Conservation (phyloP, 495 filamentous ascomycete species). For the Penicillium lagena region DNA sequence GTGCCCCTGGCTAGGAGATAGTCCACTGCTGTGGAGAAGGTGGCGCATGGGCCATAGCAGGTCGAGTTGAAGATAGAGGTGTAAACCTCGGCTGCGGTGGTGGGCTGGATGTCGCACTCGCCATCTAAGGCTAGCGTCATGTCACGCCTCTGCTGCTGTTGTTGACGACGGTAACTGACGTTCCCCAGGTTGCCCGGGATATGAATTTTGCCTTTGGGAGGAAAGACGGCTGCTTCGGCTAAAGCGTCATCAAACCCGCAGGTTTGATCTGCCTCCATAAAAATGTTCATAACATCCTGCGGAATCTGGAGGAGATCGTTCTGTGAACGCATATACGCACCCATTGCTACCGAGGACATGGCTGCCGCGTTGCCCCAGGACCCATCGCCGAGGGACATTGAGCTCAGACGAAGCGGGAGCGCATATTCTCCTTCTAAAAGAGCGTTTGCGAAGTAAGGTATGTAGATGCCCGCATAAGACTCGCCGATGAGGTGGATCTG, state of each 20-base stretch:
- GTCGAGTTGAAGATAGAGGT: conserved; percentile 27
- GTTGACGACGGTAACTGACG: conserved; percentile 20
- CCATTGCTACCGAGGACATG: conserved; percentile 20
- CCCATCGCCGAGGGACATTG: conserved; percentile 29
- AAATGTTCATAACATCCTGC: conserved; percentile 19
- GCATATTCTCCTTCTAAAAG: conserved; percentile 22
- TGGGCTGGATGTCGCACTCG: conserved; percentile 18
- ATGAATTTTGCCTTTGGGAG: conserved; percentile 22
- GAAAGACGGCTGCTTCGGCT: conserved; percentile 20
- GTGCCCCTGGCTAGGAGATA: conserved; percentile 12
- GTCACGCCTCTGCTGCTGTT: conserved; percentile 2
- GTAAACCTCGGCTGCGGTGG: conserved; percentile 15
- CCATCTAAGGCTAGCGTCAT: conserved; percentile 5
- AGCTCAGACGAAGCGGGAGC: conserved; percentile 24
- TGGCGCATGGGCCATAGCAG: conserved; percentile 34
- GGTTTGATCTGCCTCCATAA: conserved; percentile 18
- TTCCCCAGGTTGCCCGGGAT: conserved; percentile 33
- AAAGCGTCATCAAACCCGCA: conserved; percentile 31
- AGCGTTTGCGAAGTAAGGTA: conserved; percentile 33
- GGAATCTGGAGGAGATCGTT: conserved; percentile 14
- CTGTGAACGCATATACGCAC: conserved; percentile 21
- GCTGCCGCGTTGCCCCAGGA: conserved; percentile 30
- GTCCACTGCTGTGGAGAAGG: conserved; percentile 28
- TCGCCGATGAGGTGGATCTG: conserved; percentile 35
- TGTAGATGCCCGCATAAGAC: conserved; percentile 35